Conservation (phyloP, 2,329 filamentous ascomycete species). For the Cytospora paraplurivora region DNA sequence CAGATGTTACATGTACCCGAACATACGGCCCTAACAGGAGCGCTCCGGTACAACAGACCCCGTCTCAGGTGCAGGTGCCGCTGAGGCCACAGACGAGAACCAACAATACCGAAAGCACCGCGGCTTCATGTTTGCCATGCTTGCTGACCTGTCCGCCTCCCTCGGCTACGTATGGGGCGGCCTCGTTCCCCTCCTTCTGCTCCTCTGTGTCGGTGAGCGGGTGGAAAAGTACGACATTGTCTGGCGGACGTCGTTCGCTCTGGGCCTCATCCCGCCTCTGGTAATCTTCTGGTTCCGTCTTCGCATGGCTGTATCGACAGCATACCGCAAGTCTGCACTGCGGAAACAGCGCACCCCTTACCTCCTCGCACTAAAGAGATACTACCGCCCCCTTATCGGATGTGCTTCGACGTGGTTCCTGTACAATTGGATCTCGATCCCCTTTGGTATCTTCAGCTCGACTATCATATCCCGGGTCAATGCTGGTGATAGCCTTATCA, state of each 20-base stretch:
- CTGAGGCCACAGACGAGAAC: constrained; percentile 57
- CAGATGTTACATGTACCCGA: neutral
- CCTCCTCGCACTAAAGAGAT: constrained; percentile 47
- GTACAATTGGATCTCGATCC: constrained; percentile 57
- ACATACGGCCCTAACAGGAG: neutral
- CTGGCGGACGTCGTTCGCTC: constrained; percentile 53
- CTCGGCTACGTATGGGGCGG: constrained; percentile 55
- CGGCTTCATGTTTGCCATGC: constrained; percentile 60
- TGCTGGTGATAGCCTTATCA: constrained; percentile 43
- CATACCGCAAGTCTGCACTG: constrained; percentile 50
- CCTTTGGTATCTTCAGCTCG: constrained; percentile 57
- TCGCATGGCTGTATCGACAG: constrained; percentile 53
- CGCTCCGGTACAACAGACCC: constrained; percentile 41
- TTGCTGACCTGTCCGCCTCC: constrained; percentile 52
- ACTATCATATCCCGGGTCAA: constrained; percentile 51
- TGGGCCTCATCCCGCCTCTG: constrained; percentile 52
- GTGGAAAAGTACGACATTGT: constrained; percentile 46
- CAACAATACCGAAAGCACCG: constrained; percentile 46
- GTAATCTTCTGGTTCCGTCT: constrained; percentile 56
- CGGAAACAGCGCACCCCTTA: constrained; percentile 50
- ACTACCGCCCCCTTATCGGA: constrained; percentile 53
- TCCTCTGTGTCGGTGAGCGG: constrained; percentile 50
- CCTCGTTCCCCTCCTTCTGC: constrained; percentile 52
- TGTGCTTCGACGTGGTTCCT: constrained; percentile 53
- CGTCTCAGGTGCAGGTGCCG: constrained; percentile 50